These are phyloP conservation scores for Collariella sp. DNA, from an alignment of 495 filamentous ascomycete species.

Conservation along the genomic window DNA sequence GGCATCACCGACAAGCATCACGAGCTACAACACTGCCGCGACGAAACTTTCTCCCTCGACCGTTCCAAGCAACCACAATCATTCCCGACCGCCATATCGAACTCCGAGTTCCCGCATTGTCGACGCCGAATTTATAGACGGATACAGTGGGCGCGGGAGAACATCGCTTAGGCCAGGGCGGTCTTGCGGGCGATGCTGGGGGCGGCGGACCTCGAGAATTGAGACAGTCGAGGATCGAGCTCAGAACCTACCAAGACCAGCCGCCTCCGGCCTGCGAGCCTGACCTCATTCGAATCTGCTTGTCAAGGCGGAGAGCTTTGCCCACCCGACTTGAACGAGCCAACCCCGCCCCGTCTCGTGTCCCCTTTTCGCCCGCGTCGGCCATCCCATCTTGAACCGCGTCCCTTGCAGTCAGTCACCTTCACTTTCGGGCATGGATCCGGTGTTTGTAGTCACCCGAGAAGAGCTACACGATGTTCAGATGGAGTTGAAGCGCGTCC, in stretches of 20 bases:
- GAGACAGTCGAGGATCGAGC: conserved; percentile 24
- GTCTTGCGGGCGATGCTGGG: conserved; percentile 32
- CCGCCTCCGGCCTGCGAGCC: background rate
- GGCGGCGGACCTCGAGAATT: conserved; percentile 32
- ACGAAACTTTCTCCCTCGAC: background rate
- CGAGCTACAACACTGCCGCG: background rate
- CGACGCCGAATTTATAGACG: background rate
- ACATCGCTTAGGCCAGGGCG: conserved; percentile 22
- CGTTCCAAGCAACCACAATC: background rate
- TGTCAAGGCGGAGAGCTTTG: background rate
- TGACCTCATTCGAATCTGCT: background rate
- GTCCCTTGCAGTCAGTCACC: background rate
- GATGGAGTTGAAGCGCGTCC: conserved; percentile 77
- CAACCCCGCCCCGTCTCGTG: background rate
- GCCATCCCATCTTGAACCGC: background rate
- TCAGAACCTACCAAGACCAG: conserved; percentile 5
- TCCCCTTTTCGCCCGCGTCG: conserved; percentile 1
- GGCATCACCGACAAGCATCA: background rate
- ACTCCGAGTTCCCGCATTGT: background rate
- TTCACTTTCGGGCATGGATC: conserved; percentile 42
- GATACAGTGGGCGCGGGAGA: conserved; percentile 5
- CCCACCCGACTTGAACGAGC: background rate
- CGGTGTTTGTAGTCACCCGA: conserved; percentile 41
- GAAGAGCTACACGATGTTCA: conserved; percentile 83
- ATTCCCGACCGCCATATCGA: background rate